Evolutionary conservation across 495 filamentous ascomycete genomes (phyloP).

Genomic region (Lophiostoma macrostomum): DNA sequence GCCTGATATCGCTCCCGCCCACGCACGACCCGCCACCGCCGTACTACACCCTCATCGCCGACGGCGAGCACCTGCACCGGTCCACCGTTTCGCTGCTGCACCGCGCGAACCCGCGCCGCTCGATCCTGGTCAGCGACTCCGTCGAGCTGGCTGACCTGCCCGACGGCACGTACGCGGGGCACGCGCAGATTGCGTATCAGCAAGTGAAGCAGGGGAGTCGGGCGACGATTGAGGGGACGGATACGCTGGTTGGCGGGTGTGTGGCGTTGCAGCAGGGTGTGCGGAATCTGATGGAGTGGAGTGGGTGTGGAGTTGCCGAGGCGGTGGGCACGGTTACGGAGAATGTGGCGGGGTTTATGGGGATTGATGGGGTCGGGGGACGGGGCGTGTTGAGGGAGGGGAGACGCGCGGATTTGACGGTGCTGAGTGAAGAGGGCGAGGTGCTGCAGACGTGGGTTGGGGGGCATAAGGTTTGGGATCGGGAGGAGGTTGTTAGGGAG

Average conservation of each 20-base stretch:
- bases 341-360: slow-evolving; percentile 49
- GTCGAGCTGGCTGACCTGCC: slow-evolving; percentile 57
- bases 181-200: slow-evolving; percentile 45
- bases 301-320: slow-evolving; percentile 44
- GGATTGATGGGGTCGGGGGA: slow-evolving; percentile 39
- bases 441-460: slow-evolving; percentile 50
- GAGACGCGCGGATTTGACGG: slow-evolving; percentile 48
- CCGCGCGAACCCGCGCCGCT: slow-evolving; percentile 52
- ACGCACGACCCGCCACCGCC: slow-evolving; percentile 41
- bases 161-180: slow-evolving; percentile 53
- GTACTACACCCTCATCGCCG: slow-evolving; percentile 61
- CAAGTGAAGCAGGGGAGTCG: slow-evolving; percentile 44
- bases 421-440: slow-evolving; percentile 44
- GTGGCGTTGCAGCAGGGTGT: slow-evolving; percentile 46
- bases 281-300: slow-evolving; percentile 46
- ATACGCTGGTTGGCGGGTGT: slow-evolving; percentile 48
- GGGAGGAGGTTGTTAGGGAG: slow-evolving; percentile 16
- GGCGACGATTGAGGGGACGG: slow-evolving; percentile 40
- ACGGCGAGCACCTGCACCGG: slow-evolving; percentile 63
- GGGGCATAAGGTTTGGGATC: slow-evolving; percentile 46
- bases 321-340: slow-evolving; percentile 50
- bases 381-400: slow-evolving; percentile 42
- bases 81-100: slow-evolving; percentile 59
- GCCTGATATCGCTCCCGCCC: slow-evolving; percentile 34
- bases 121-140: slow-evolving; percentile 61